Evolutionary conservation across 2,329 filamentous ascomycete species (phyloP).

Genomic region (Xylaria sp.): DNA sequence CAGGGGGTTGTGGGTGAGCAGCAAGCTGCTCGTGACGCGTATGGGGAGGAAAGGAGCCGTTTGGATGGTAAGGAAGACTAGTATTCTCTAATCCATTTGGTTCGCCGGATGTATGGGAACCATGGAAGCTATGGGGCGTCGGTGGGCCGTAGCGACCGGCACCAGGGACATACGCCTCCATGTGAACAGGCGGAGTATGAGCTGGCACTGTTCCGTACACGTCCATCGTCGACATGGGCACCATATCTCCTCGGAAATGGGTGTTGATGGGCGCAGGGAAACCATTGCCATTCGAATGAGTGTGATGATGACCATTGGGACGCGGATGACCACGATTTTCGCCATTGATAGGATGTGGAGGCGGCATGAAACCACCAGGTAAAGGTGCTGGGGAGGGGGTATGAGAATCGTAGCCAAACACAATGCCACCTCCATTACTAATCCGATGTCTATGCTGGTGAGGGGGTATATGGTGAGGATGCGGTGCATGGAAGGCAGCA

Average conservation of each 20-base stretch:
- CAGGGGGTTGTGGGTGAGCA: conserved; percentile 39
- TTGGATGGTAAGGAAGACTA: conserved; percentile 54
- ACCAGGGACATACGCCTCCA: conserved; percentile 51
- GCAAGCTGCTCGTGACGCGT: conserved; percentile 39
- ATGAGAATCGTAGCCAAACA: conserved; percentile 68
- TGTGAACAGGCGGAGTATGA: conserved; percentile 45
- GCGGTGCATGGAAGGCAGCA: conserved; percentile 40
- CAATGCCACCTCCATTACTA: conserved; percentile 64
- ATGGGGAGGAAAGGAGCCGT: conserved; percentile 45
- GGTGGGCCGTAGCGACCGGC: conserved; percentile 60
- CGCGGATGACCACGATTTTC: conserved; percentile 44
- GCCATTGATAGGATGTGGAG: conserved; percentile 52
- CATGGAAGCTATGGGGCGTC: conserved; percentile 71
- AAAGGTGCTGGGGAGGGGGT: conserved; percentile 67
- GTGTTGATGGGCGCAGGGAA: conserved; percentile 46
- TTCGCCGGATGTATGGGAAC: conserved; percentile 67
- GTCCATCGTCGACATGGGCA: conserved; percentile 45
- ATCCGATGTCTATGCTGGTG: conserved; percentile 60
- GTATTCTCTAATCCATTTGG: conserved; percentile 56
- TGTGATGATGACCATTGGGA: conserved; percentile 45
- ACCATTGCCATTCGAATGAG: conserved; percentile 46
- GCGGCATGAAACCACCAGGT: conserved; percentile 60
- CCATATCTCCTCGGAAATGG: conserved; percentile 45
- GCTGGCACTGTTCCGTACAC: conserved; percentile 42
- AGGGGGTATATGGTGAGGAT: conserved; percentile 45